Evolutionary conservation across 257 asterid species (phyloP).

Genomic region (Solanum microdontum): DNA sequence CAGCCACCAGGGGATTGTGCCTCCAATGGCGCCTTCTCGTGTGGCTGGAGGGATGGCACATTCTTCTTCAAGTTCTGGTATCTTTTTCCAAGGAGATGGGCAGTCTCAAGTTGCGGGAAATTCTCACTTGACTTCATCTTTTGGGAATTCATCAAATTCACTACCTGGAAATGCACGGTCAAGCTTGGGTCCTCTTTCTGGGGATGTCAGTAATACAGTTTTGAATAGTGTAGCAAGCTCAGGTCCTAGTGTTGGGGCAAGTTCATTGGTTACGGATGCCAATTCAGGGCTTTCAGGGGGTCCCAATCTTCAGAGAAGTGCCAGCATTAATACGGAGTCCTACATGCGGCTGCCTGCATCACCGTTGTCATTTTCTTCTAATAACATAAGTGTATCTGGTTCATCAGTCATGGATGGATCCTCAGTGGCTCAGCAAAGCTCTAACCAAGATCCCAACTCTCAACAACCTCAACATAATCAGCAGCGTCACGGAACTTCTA

Average conservation of each 20-base stretch:
- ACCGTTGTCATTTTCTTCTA: constrained; percentile 91
- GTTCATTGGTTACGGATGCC: constrained; percentile 96
- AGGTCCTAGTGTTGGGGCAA: constrained; percentile 89
- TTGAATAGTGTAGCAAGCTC: constrained; percentile 69
- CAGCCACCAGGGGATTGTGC: constrained; percentile 23
- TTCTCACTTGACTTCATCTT: constrained; percentile 60
- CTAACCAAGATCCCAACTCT: constrained; percentile 56
- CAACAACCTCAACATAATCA: constrained; percentile 49
- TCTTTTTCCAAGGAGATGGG: constrained; percentile 71
- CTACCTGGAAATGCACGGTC: constrained; percentile 45
- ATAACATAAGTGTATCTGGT: constrained; percentile 78
- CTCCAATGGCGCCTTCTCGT: constrained; percentile 62
- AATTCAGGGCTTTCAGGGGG: constrained; percentile 92
- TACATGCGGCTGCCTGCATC: constrained; percentile 95
- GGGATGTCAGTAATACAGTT: constrained; percentile 47
- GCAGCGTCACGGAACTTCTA: constrained; percentile 70
- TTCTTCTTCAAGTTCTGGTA: constrained; percentile 79
- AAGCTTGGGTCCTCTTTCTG: constrained; percentile 42
- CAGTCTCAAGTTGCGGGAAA: constrained; percentile 59
- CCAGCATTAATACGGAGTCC: constrained; percentile 78
- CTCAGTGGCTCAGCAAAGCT: constrained; percentile 56
- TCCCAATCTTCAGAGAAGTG: constrained; percentile 85
- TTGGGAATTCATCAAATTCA: constrained; percentile 53
- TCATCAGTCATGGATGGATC: constrained; percentile 80
- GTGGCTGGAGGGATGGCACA: constrained; percentile 67